Conservation (phyloP, 148 eudicot species). For the Cornus controversa region DNA sequence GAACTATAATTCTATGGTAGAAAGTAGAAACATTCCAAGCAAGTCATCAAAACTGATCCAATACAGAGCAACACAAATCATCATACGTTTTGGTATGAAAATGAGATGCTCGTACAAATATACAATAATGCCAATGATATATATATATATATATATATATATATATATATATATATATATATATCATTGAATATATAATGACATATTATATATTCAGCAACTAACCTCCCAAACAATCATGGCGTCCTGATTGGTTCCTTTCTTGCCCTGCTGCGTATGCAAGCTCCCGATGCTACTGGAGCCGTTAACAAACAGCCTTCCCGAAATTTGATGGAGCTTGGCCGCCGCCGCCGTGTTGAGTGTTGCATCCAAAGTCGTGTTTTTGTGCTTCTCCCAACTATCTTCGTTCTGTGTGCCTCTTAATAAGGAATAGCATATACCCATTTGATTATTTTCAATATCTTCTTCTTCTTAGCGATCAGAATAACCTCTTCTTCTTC, state of each 20-base stretch:
- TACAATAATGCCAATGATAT: background rate
- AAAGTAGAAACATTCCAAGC: slow-evolving; percentile 26
- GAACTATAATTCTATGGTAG: slow-evolving; percentile 44
- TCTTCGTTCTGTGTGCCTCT: slow-evolving; percentile 5
- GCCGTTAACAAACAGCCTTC: slow-evolving; percentile 47
- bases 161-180: no score
- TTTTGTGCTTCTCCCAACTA: slow-evolving; percentile 14
- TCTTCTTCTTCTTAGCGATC: background rate
- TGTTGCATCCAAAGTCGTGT: slow-evolving; percentile 15
- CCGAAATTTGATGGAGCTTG: slow-evolving; percentile 34
- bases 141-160: no score
- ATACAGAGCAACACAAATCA: background rate
- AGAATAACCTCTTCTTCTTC: no score
- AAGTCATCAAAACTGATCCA: slow-evolving; percentile 28
- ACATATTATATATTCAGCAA: background rate
- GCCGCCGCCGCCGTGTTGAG: slow-evolving; percentile 16
- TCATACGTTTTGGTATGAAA: background rate
- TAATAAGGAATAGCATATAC: slow-evolving; percentile 37
- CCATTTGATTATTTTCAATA: slow-evolving; percentile 24
- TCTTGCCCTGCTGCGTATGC: slow-evolving; percentile 61
- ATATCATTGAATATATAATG: background rate
- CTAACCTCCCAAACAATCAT: slow-evolving; percentile 68
- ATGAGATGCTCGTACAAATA: background rate
- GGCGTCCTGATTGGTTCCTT: slow-evolving; percentile 64
- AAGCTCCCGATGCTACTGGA: slow-evolving; percentile 34